phyloP scores from a whole-genome alignment of 2,329 filamentous ascomycete species.

The Epichloe sylvatica region DNA sequence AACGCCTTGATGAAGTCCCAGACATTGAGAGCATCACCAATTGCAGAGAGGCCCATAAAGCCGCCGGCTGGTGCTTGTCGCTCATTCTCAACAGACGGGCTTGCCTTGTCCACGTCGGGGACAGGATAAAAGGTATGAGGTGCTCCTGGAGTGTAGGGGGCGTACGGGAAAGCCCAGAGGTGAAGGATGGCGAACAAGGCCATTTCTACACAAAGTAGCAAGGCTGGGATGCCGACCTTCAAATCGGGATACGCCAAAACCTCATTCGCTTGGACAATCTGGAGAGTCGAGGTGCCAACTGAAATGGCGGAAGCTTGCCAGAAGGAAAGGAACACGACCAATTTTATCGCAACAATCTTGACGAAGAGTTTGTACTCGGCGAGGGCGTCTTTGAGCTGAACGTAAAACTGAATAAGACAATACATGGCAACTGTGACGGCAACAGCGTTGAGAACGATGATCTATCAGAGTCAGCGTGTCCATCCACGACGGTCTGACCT shows the following conservation, averaged over 20 bases:
- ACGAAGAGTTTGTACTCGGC: slow-evolving; percentile 57
- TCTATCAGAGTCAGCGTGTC: slow-evolving; percentile 23
- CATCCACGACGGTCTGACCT: not conserved
- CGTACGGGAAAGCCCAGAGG: slow-evolving; percentile 69
- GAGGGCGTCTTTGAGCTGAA: slow-evolving; percentile 58
- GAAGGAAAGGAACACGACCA: slow-evolving; percentile 83
- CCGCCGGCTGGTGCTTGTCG: slow-evolving; percentile 46
- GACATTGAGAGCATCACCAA: slow-evolving; percentile 60
- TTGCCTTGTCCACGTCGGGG: slow-evolving; percentile 26
- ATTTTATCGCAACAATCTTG: slow-evolving; percentile 76
- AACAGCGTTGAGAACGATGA: slow-evolving; percentile 52
- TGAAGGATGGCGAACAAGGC: slow-evolving; percentile 65
- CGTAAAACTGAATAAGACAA: slow-evolving; percentile 75
- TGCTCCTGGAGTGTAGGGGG: slow-evolving; percentile 44
- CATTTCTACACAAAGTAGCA: slow-evolving; percentile 77
- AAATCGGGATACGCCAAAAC: slow-evolving; percentile 59
- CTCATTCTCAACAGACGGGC: slow-evolving; percentile 29
- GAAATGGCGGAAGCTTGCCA: slow-evolving; percentile 55
- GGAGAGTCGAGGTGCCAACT: slow-evolving; percentile 40
- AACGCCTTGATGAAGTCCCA: slow-evolving; percentile 75
- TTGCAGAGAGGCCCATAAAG: slow-evolving; percentile 47
- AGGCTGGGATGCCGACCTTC: slow-evolving; percentile 64
- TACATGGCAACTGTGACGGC: slow-evolving; percentile 79
- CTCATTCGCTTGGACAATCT: slow-evolving; percentile 46
- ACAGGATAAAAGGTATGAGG: slow-evolving; percentile 33